Evolutionary conservation across 2,329 filamentous ascomycete species (phyloP).

Genomic region (Colletotrichum sp.): DNA sequence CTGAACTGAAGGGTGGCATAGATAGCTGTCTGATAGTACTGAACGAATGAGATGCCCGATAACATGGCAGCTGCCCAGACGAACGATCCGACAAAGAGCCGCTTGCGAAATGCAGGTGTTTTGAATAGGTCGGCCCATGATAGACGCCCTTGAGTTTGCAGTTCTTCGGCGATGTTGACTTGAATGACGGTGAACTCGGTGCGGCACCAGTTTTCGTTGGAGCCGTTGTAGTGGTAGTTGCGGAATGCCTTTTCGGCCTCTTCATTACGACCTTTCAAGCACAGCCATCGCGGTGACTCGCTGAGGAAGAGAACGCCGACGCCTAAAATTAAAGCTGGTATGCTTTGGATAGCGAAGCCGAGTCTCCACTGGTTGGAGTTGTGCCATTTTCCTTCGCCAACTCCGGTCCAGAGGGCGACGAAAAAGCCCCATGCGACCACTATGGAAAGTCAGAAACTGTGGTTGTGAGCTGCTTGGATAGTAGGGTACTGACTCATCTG

Average conservation of each 20-base stretch:
- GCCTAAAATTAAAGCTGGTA: constrained; percentile 38
- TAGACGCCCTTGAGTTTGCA: constrained; percentile 29
- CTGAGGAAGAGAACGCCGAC: constrained; percentile 37
- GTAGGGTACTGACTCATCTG: constrained; percentile 39
- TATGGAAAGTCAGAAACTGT: not conserved
- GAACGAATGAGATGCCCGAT: constrained; percentile 45
- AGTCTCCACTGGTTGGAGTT: constrained; percentile 43
- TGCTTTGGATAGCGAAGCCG: constrained; percentile 39
- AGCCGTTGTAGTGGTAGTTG: constrained; percentile 37
- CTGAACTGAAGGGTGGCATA: constrained; percentile 43
- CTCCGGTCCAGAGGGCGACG: constrained; percentile 42
- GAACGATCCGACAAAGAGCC: constrained; percentile 42
- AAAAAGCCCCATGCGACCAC: constrained; percentile 48
- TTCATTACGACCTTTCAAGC: constrained; percentile 38
- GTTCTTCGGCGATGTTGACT: constrained; percentile 38
- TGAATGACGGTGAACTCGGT: constrained; percentile 39
- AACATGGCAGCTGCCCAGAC: constrained; percentile 47
- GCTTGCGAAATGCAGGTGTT: constrained; percentile 36
- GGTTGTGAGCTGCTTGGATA: no score
- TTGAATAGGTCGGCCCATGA: constrained; percentile 37
- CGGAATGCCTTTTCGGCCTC: constrained; percentile 39
- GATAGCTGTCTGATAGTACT: constrained; percentile 46
- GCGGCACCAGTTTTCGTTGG: constrained; percentile 40
- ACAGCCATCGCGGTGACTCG: constrained; percentile 41
- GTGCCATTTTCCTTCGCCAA: constrained; percentile 41